Base-by-base conservation (phyloP, 352 stramenopile species). In the Peronospora belbahrii region DNA sequence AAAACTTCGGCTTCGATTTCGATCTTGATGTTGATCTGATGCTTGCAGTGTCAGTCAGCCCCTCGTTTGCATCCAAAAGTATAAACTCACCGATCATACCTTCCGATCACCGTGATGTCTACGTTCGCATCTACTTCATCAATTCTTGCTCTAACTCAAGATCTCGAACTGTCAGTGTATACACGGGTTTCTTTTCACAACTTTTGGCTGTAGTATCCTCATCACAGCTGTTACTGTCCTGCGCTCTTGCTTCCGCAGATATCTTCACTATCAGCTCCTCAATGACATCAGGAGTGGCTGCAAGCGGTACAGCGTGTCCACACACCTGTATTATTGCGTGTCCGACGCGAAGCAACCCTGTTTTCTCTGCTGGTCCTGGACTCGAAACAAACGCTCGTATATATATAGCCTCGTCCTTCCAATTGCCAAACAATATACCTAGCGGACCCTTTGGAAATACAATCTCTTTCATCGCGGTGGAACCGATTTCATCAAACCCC, bases 351-450 rank as follows among this genome's bases (percentile, higher is more conserved):
- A 92, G 63, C 9, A 90, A 42, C 0, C 73, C 67, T 8, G 67
- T 83, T 20, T 76, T 83, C 46, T 92, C 81, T 1, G 76, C 81
- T 6, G 81, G 76, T 0, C 81, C 81, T 3, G 75, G 43, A 27
- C 73, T 88, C 1, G 81, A 88, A 39, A 85, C 83, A 41, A 90
- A 93, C n/a, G 83, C 65, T 23, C 75, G 76, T 32, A 93, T 68
- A 44, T 77, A 90, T 35, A 74, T 77, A 4, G 72, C 78, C 53
- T 88, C 67, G 33, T 93, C 81, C 17, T 85, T 73, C 67, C 77
- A 76, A 46, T 87, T 90, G 18, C 81, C 78, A 63, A 93, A 93
- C 31, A 88, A 53, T 22, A 93, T 87, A 4, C 81, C 81, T 0
- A 93, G 51, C 18, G 81, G 81, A 4, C 70, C 41, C 15, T 76